phyloP scores from a whole-genome alignment of 163 green algal species.

The Chloroidium sp. region DNA sequence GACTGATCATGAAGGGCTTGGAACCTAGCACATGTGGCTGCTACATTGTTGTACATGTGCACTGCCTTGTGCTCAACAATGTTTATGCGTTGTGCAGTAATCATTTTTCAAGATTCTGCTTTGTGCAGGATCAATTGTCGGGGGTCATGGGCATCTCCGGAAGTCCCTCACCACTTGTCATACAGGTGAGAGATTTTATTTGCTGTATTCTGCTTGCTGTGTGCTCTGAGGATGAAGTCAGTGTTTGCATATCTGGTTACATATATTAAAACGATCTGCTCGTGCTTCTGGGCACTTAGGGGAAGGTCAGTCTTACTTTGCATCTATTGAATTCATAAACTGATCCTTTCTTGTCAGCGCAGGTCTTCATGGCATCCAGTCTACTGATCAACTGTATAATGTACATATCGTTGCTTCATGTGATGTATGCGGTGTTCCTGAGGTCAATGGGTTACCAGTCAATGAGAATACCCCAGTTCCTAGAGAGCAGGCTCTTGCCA shows the following conservation, averaged over 20 bases:
- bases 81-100: too few species aligned
- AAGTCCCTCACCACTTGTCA: constrained; percentile 36
- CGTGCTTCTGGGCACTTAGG: neutral
- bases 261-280: too few species aligned
- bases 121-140: constrained; percentile 47
- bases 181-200: constrained; percentile 14
- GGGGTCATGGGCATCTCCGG: constrained; percentile 38
- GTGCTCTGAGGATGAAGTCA: too few species aligned
- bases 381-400: constrained; percentile 57
- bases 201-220: neutral
- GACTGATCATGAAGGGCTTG: too few species aligned
- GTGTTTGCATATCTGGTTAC: too few species aligned
- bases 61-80: too few species aligned
- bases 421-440: constrained; percentile 65
- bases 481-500: constrained; percentile 15
- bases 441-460: constrained; percentile 24
- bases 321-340: neutral
- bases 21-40: too few species aligned
- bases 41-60: too few species aligned
- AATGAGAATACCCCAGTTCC: constrained; percentile 13
- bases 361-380: constrained; percentile 43
- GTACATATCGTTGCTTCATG: constrained; percentile 63
- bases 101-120: too few species aligned
- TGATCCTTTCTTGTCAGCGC: neutral
- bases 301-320: neutral